Base-by-base conservation (phyloP, 305 asterid genomes). In the Solanum hybrid region DNA sequence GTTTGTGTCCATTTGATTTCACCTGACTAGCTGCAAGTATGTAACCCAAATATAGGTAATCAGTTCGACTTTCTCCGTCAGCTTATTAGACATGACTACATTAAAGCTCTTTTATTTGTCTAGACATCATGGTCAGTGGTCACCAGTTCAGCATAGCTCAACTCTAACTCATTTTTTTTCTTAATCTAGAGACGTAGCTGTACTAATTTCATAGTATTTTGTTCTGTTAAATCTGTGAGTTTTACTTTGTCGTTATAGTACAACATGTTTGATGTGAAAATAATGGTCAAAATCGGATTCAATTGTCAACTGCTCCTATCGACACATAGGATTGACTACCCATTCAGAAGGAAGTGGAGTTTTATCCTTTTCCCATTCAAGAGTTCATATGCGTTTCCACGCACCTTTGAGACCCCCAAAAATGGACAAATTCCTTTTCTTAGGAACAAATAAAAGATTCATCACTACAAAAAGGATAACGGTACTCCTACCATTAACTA, bases 1-100 rank as follows among this genome's bases (percentile, higher is more conserved):
- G 41, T 75, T 38, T 89, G 89, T 89, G 87, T 39, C 89, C 38
- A n/a, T 70, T 39, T 41, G 89, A 39, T 83, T 45, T 83, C 22
- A 34, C 29, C 77, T 3, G 79, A 31, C 14, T 83, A 37, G 77
- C 79, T 51, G 57, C 41, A 65, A 13, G 7, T 61, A 75, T 22
- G 7, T 22, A 32, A 78, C 80, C 79, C 51, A 79, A 89, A 27
- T 7, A 51, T 34, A 51, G 27, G 87, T 26, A 26, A 83, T 73
- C 37, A 6, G 24, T 51, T 79, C 13, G 1, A 38, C 32, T 83
- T 83, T 83, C 27, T 29, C 73, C 75, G 3, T 45, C 39, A 29
- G 39, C 20, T 83, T 70, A 12, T 45, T 41, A 45, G 38, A 45
- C 6, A 27, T 6, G 73, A 83, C 14, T 2, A 83, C 17, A n/a